These are phyloP conservation scores for Aspergillus sp. DNA, from an alignment of 2,329 filamentous ascomycete species.

Conservation along the genomic window DNA sequence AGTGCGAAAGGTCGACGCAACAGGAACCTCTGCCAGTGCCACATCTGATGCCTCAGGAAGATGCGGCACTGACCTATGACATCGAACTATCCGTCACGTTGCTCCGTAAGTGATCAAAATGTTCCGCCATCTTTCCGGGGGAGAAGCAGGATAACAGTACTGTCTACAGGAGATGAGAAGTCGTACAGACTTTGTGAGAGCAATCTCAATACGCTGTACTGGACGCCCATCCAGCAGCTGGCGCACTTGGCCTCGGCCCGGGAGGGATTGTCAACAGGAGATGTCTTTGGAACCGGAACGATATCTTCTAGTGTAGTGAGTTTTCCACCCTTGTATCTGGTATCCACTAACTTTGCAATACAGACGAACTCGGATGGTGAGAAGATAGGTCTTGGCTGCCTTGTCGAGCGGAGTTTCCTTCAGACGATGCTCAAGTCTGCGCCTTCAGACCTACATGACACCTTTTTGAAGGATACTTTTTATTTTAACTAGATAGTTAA, in stretches of 20 bases:
- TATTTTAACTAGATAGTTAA: no score
- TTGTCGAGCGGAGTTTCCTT: conserved; percentile 7
- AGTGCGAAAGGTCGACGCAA: background rate
- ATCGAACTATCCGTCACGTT: no score
- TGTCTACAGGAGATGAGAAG: conserved; percentile 18
- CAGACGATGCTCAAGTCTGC: no score
- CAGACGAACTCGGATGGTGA: conserved; percentile 5
- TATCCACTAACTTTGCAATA: background rate
- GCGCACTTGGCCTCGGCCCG: conserved; percentile 16
- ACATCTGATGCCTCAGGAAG: conserved; percentile 3
- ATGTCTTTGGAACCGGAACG: conserved; percentile 22
- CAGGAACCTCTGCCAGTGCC: conserved; percentile 4
- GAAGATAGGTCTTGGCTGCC: conserved; percentile 9
- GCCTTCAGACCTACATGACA: no score
- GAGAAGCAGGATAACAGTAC: no score
- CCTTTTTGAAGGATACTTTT: no score
- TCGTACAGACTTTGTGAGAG: conserved; percentile 11
- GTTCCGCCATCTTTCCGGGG: no score
- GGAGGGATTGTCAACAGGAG: conserved; percentile 16
- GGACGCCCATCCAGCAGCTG: conserved; percentile 21
- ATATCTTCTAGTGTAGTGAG: conserved; percentile 12
- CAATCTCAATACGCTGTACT: conserved; percentile 21
- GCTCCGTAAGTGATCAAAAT: no score
- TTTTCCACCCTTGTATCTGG: background rate
- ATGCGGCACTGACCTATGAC: no score